phyloP scores from a whole-genome alignment of 2,329 filamentous ascomycete species.

The Laburnicola sp. region DNA sequence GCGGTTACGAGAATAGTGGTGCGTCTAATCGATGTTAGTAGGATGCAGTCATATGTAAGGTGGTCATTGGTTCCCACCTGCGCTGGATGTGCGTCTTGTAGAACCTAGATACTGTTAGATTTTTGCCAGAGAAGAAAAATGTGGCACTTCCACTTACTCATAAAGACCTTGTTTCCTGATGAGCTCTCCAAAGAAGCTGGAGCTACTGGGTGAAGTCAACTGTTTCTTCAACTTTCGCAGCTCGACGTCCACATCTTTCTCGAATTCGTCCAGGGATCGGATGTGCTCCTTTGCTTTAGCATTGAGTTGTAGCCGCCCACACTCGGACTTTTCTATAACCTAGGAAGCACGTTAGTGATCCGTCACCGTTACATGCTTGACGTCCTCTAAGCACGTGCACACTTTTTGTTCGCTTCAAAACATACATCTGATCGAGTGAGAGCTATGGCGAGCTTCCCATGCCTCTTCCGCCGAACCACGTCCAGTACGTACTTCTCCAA shows the following conservation, averaged over 20 bases:
- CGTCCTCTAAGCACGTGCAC: too few species aligned
- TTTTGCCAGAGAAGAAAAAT: background rate
- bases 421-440: slow-evolving; percentile 5
- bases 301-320: background rate
- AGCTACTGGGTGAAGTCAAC: too few species aligned
- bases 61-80: background rate
- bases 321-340: background rate
- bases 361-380: too few species aligned
- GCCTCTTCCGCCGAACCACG: background rate
- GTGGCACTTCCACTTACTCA: background rate
- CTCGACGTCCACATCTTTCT: background rate
- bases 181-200: background rate
- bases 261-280: background rate
- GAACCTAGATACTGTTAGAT: background rate
- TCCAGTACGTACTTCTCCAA: slow-evolving; percentile 2
- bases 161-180: background rate
- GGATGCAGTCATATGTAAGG: background rate
- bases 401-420: background rate
- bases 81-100: background rate
- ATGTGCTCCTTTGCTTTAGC: background rate
- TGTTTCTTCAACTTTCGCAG: background rate
- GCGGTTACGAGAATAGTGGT: background rate
- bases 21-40: background rate
- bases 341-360: too few species aligned
- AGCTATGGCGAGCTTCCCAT: slow-evolving; percentile 1